These are phyloP conservation scores for Phytophthora boehmeriae DNA, from an alignment of 352 stramenopile species.

Conservation along the genomic window DNA sequence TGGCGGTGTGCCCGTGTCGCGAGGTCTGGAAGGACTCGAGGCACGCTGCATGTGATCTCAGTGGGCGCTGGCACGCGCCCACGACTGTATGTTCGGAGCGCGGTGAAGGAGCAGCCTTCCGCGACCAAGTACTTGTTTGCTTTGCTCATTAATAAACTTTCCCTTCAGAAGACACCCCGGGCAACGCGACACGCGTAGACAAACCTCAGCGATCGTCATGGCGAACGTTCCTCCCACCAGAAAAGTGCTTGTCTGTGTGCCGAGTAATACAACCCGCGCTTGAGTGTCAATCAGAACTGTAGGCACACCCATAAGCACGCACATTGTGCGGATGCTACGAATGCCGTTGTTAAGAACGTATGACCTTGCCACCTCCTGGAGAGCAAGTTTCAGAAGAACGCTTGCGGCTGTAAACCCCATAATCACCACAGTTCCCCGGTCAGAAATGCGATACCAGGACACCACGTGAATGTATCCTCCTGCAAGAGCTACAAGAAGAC, in stretches of 20 bases:
- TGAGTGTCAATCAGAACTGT: conserved; percentile 50
- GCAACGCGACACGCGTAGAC: no score
- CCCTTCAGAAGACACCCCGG: no score
- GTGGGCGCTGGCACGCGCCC: no score
- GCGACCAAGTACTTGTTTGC: no score
- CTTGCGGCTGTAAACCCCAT: conserved; percentile 27
- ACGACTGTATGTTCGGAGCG: no score
- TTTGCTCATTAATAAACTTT: no score
- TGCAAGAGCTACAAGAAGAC: conserved; percentile 5
- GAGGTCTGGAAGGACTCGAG: no score
- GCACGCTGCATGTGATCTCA: no score
- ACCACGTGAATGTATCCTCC: conserved; percentile 35
- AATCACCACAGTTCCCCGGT: conserved; percentile 14
- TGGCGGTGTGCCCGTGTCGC: no score
- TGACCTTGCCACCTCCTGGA: conserved; percentile 35
- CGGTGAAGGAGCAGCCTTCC: no score
- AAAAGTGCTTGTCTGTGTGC: conserved; percentile 11
- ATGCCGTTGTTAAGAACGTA: conserved; percentile 33
- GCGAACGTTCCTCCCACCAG: conserved; percentile 6
- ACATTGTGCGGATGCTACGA: conserved; percentile 38
- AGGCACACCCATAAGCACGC: conserved; percentile 34
- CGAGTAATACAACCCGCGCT: conserved; percentile 39
- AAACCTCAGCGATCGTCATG: conserved; percentile 27
- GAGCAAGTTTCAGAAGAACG: conserved; percentile 35
- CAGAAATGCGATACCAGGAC: conserved; percentile 13